Evolutionary conservation across 73 alveolate species (phyloP).

Genomic region (Tetrahymena malaccensis): DNA sequence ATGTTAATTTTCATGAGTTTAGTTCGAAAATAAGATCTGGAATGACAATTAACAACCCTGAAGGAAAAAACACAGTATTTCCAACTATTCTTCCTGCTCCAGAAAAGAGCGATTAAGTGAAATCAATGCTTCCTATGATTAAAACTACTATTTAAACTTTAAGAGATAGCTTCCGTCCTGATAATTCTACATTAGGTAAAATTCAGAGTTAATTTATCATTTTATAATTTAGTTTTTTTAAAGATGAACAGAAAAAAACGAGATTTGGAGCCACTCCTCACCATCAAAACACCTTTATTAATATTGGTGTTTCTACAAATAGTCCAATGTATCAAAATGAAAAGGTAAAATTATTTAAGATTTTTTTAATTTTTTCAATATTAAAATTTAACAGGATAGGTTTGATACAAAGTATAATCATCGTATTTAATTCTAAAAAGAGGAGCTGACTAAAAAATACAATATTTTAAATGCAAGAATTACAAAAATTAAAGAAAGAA

Average conservation of each 20-base stretch:
- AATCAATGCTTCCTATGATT: constrained; percentile 14
- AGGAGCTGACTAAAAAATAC: neutral
- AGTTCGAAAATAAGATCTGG: constrained; percentile 25
- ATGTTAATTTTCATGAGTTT: constrained; percentile 38
- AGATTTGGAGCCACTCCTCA: constrained; percentile 55
- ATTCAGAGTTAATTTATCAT: neutral
- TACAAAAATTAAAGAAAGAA: neutral
- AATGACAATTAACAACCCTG: constrained; percentile 12
- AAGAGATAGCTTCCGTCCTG: constrained; percentile 28
- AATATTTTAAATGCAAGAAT: neutral
- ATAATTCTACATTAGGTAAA: neutral
- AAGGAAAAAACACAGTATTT: constrained; percentile 16
- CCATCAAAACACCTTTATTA: constrained; percentile 25
- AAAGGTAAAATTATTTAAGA: constrained; percentile 4
- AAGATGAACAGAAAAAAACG: constrained; percentile 9
- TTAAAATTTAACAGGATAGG: neutral
- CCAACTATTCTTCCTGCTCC: constrained; percentile 27
- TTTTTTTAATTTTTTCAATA: neutral
- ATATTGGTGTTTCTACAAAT: constrained; percentile 17
- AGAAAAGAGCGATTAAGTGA: neutral
- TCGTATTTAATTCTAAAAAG: neutral
- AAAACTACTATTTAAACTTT: constrained; percentile 4
- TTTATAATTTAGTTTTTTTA: neutral
- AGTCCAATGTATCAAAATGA: constrained; percentile 15
- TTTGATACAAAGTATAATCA: constrained; percentile 6